Conservation (phyloP, 148 eudicot species). For the Fagopyrum homotropicum region DNA sequence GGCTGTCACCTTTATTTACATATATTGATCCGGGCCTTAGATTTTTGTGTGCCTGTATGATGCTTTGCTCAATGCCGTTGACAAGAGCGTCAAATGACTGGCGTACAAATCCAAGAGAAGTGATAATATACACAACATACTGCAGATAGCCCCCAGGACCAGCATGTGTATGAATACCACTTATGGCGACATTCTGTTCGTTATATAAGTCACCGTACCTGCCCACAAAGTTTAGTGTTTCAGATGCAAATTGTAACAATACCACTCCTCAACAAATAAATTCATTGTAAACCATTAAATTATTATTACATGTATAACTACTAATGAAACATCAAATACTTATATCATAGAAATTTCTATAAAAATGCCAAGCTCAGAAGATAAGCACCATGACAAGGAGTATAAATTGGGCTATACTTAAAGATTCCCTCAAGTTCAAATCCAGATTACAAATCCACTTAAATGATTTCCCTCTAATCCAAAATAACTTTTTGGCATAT, state of each 20-base stretch:
- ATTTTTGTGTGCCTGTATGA: constrained; percentile 79
- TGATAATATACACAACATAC: constrained; percentile 81
- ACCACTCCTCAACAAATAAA: not conserved
- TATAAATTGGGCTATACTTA: not conserved
- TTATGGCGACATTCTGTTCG: constrained; percentile 88
- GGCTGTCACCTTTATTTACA: constrained; percentile 62
- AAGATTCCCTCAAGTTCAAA: not conserved
- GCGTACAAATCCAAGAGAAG: constrained; percentile 90
- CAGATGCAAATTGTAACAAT: not conserved
- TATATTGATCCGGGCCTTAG: constrained; percentile 81
- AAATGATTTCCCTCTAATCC: not conserved
- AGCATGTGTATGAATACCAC: constrained; percentile 97
- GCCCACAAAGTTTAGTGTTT: constrained; percentile 18
- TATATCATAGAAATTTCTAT: not conserved
- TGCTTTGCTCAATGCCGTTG: constrained; percentile 83
- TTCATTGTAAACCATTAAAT: no score
- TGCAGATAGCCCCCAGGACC: constrained; percentile 98
- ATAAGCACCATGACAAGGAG: not conserved
- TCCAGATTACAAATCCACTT: not conserved
- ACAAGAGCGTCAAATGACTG: constrained; percentile 89
- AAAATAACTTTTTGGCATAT: no score
- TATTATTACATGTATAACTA: not conserved
- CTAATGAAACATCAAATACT: not conserved
- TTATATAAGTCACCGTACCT: constrained; percentile 87
- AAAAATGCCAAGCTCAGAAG: not conserved